A percentile compares a stretch with the other conserved stretches of the same genome.
Evolutionary conservation across 352 stramenopile genomes (phyloP).

Genomic region (Phytophthora sp.): DNA sequence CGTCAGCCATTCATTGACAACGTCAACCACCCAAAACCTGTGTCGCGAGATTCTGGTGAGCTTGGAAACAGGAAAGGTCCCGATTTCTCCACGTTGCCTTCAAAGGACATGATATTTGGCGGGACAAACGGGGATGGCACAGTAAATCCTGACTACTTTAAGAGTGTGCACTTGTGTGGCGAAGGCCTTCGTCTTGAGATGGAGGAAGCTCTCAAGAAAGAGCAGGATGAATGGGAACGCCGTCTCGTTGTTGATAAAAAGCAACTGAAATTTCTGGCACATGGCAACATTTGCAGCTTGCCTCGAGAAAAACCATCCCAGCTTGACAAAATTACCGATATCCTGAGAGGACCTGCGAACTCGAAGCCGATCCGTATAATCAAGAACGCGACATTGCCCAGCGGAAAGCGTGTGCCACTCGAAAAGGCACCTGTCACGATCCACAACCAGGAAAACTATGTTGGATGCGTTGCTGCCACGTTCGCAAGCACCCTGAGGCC

Average conservation of each 20-base stretch:
- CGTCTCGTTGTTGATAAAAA: constrained; percentile 90
- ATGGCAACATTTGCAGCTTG: constrained; percentile 83
- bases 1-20: constrained; percentile 87
- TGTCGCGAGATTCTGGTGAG: constrained; percentile 43
- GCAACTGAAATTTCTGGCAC: constrained; percentile 87
- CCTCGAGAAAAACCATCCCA: constrained; percentile 58
- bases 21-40: constrained; percentile 64
- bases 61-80: constrained; percentile 11
- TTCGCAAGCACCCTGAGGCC: constrained; percentile 58
- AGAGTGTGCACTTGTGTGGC: constrained; percentile 86
- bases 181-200: constrained; percentile 79
- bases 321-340: constrained; percentile 80
- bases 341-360: constrained; percentile 51
- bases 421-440: constrained; percentile 71
- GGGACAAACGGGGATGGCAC: constrained; percentile 77
- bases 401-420: constrained; percentile 73
- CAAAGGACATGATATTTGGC: constrained; percentile 90
- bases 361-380: constrained; percentile 83
- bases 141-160: constrained; percentile 79
- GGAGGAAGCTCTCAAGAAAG: constrained; percentile 66
- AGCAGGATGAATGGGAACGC: constrained; percentile 73
- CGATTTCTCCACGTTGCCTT: constrained; percentile 84
- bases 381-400: constrained; percentile 76
- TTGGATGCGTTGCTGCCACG: constrained; percentile 48
- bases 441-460: constrained; percentile 68